Evolutionary conservation across 768 basidiomycete species (phyloP).

Genomic region (Clathrus columnatus): DNA sequence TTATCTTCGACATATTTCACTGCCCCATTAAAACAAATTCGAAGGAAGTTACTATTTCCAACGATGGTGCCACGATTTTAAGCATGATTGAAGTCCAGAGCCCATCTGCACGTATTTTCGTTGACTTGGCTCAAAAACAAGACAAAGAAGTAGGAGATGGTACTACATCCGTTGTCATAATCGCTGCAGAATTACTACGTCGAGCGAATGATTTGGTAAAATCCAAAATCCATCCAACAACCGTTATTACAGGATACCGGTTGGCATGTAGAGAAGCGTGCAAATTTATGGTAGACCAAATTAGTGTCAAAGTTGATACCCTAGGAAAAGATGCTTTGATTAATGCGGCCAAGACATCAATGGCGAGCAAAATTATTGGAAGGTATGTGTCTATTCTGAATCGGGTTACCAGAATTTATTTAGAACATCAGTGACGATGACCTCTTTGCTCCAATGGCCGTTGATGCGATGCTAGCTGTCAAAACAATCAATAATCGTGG

Average conservation of each 20-base stretch:
- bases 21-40: too few species aligned
- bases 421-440: constrained; percentile 72
- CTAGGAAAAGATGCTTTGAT: constrained; percentile 88
- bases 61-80: constrained; percentile 99
- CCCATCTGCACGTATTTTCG: constrained; percentile 94
- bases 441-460: constrained; percentile 96
- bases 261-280: constrained; percentile 96
- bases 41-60: constrained; percentile 99
- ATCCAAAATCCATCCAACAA: constrained; percentile 97
- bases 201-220: constrained; percentile 97
- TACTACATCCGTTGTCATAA: constrained; percentile 95
- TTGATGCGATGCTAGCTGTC: constrained; percentile 97
- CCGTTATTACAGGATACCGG: constrained; percentile 97
- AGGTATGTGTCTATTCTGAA: constrained; percentile 50
- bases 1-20: too few species aligned
- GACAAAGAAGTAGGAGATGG: constrained; percentile 99
- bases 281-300: constrained; percentile 94
- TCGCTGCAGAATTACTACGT: constrained; percentile 93
- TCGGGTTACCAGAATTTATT: constrained; percentile 4
- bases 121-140: constrained; percentile 97
- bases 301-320: constrained; percentile 88
- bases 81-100: constrained; percentile 90
- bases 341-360: constrained; percentile 96
- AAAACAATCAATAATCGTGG: constrained; percentile 90
- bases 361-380: constrained; percentile 98